Base-by-base conservation (phyloP, 2,329 filamentous ascomycete species). In the Pseudocercospora fuligena region DNA sequence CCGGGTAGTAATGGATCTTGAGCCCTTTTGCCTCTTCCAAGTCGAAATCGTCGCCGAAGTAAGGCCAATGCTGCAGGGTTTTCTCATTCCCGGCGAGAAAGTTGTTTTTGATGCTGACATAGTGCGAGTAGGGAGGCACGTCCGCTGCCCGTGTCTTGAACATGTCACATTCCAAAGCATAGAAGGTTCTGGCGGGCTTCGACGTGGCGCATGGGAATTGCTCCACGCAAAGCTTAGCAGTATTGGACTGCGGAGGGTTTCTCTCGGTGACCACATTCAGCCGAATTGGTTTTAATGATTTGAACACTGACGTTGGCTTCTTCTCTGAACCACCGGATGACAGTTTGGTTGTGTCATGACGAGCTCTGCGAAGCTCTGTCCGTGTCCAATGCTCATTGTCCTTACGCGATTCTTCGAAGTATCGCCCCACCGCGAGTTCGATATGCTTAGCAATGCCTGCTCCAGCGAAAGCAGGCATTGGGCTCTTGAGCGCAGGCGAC, bases 71-170 rank as follows among this genome's bases (percentile, higher is more conserved):
- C n/a, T 80, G 75, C n/a, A 83, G 63, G 25, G 75, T 79, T 1
- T 72, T 77, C 33, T 78, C 75, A 60, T 83, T 83, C 14, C 78
- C 75, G 3, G 78, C 76, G 0, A 83, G 77, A 3, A 83, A 72
- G 63, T 80, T 83, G 46, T 77, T 70, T 58, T 76, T 78, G 51
- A 83, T 72, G 46, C 73, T 77, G n/a, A 81, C 78, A 66, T 80
- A 82, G 64, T 82, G 79, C 1, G 75, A 77, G 69, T 81, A 83
- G 9, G 65, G 66, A 2, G 81, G 81, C 23, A 82, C 78, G 12
- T 69, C 67, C 5, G 60, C 27, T 1, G 65, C 61, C 3, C 60
- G 27, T 11, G 53, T 51, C 16, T 51, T 21, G 27, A 60, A 64
- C 43, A 53, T 16, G 23, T 56, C 70, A 63, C 51, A 66, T 23